phyloP scores from a whole-genome alignment of 495 filamentous ascomycete genomes.

The Xylaria castorea region DNA sequence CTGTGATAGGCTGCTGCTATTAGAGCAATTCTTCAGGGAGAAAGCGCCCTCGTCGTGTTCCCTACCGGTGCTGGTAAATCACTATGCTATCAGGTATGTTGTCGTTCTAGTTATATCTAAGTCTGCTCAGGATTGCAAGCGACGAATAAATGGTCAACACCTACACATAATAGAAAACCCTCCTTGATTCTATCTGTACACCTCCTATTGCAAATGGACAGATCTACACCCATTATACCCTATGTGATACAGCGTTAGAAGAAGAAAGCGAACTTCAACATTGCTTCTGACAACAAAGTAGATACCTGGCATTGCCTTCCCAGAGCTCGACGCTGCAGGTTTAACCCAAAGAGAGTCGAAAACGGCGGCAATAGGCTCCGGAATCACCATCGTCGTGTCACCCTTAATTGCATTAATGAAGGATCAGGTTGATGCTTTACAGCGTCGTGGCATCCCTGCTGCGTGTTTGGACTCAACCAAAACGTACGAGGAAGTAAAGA shows the following conservation, averaged over 20 bases:
- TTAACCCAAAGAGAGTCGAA: constrained; percentile 11
- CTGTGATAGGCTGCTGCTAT: constrained; percentile 48
- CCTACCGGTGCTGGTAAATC: constrained; percentile 68
- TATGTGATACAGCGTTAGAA: neutral
- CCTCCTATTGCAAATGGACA: neutral
- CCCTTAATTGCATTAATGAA: constrained; percentile 66
- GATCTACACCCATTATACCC: neutral
- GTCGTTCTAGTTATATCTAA: too few species aligned
- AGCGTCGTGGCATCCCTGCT: constrained; percentile 54
- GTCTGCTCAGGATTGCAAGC: neutral
- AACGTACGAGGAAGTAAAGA: constrained; percentile 50
- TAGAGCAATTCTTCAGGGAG: constrained; percentile 52
- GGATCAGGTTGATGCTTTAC: constrained; percentile 62
- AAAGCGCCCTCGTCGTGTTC: constrained; percentile 61
- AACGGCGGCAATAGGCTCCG: constrained; percentile 35
- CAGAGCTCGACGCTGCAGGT: constrained; percentile 48
- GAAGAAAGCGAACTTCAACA: neutral
- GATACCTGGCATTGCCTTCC: constrained; percentile 61
- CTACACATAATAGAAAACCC: neutral
- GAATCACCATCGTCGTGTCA: constrained; percentile 61
- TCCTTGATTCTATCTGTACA: neutral
- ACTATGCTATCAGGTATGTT: constrained; percentile 54
- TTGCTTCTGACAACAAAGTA: constrained; percentile 34
- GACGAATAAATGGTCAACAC: neutral
- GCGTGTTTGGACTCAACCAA: constrained; percentile 62